Conservation (phyloP, 2,329 filamentous ascomycete species). For the Orbilia oligospora region DNA sequence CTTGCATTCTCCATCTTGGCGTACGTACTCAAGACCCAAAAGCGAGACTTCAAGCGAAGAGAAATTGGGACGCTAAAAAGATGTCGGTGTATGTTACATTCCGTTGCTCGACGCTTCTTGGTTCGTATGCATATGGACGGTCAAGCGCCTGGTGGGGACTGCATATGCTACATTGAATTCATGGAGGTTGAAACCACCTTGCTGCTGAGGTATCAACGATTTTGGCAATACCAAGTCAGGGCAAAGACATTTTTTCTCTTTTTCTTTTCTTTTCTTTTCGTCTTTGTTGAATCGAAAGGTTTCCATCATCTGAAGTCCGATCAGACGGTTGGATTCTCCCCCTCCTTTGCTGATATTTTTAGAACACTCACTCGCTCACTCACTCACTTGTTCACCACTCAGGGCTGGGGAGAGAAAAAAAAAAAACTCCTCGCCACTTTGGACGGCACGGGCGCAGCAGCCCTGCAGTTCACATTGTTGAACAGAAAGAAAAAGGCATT, state of each 20-base stretch:
- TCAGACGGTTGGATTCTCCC: slow-evolving; percentile 19
- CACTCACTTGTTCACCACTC: neutral
- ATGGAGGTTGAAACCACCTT: slow-evolving; percentile 20
- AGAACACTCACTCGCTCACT: slow-evolving; percentile 25
- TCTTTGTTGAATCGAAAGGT: slow-evolving; percentile 1
- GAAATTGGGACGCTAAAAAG: neutral
- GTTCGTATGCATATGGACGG: slow-evolving; percentile 20
- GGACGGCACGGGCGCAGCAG: slow-evolving; percentile 20
- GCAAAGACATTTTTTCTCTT: neutral
- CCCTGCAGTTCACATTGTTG: slow-evolving; percentile 2
- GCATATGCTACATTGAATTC: slow-evolving; percentile 9
- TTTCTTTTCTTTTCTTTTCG: neutral
- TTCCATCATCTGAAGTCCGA: slow-evolving; percentile 16
- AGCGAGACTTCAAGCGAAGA: slow-evolving; percentile 28
- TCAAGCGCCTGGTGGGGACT: slow-evolving; percentile 12
- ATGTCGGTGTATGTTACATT: slow-evolving; percentile 51
- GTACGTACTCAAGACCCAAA: slow-evolving; percentile 26
- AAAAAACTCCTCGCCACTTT: slow-evolving; percentile 42
- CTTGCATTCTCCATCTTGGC: slow-evolving; percentile 29
- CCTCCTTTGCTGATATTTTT: slow-evolving; percentile 40
- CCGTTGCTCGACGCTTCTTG: slow-evolving; percentile 37
- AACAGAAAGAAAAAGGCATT: neutral
- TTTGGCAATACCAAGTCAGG: neutral
- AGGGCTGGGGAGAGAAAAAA: slow-evolving; percentile 12
- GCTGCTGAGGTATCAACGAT: slow-evolving; percentile 12